phyloP scores from a whole-genome alignment of 306 rosid species.

The Benincasa hispida region DNA sequence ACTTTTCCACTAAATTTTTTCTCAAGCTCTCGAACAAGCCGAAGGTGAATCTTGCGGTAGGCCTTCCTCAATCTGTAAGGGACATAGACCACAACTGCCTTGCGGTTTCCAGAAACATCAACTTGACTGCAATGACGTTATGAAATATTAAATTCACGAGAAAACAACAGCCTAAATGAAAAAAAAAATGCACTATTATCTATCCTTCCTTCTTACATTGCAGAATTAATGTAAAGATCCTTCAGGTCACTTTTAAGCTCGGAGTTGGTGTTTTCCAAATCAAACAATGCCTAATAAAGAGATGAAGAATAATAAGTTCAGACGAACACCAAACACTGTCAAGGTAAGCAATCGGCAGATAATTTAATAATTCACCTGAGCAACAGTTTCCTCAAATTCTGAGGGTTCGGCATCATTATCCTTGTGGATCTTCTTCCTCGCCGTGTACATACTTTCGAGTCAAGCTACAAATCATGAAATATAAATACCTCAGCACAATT shows the following conservation, averaged over 20 bases:
- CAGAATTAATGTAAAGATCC: constrained; percentile 79
- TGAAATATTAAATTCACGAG: background rate
- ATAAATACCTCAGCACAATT: background rate
- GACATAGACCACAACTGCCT: constrained; percentile 68
- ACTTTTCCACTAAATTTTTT: constrained; percentile 91
- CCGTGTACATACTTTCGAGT: constrained; percentile 3
- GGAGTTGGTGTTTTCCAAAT: constrained; percentile 59
- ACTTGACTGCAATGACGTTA: constrained; percentile 32
- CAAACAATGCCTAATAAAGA: constrained; percentile 55
- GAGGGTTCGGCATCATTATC: constrained; percentile 40
- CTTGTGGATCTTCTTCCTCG: constrained; percentile 23
- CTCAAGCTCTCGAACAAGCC: constrained; percentile 88
- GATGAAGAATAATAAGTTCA: background rate
- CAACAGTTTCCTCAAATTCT: constrained; percentile 57
- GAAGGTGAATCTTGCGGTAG: constrained; percentile 59
- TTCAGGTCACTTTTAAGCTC: constrained; percentile 90
- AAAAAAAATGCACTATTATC: background rate
- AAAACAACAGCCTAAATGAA: background rate
- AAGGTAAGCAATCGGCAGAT: background rate
- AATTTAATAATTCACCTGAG: constrained; percentile 33
- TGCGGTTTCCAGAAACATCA: constrained; percentile 62
- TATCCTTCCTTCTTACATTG: constrained; percentile 35
- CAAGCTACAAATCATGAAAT: background rate
- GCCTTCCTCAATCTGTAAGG: constrained; percentile 76
- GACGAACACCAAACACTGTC: background rate